Conservation (phyloP, 805 yeast genomes). For the Candida manassasensis region DNA sequence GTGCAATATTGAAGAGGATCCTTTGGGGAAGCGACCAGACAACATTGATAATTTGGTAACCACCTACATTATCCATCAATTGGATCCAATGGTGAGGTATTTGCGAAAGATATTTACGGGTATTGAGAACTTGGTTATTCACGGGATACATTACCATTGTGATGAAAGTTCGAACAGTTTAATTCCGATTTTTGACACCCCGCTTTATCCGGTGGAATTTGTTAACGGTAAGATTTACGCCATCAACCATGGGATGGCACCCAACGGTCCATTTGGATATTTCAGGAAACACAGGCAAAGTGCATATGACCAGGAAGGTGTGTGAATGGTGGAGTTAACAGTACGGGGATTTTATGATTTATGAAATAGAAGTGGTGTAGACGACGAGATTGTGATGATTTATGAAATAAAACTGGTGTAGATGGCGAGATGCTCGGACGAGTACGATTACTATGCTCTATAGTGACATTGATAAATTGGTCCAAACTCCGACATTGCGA, state of each 20-base stretch:
- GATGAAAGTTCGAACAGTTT: slow-evolving; percentile 9
- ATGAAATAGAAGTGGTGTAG: no score
- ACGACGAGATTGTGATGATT: no score
- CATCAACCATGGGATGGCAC: slow-evolving; percentile 7
- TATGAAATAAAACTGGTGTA: no score
- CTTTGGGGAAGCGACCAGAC: slow-evolving; percentile 15
- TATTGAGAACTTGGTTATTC: slow-evolving; percentile 29
- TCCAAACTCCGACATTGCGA: no score
- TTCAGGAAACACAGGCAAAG: slow-evolving; percentile 9
- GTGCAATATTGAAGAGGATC: slow-evolving; percentile 16
- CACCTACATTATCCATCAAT: slow-evolving; percentile 31
- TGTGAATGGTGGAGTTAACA: no score
- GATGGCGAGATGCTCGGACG: no score
- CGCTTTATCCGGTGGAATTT: slow-evolving; percentile 23
- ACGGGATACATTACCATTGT: slow-evolving; percentile 29
- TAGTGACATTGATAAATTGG: no score
- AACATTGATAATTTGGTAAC: slow-evolving; percentile 31
- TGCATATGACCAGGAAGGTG: no score
- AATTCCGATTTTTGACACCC: slow-evolving; percentile 24
- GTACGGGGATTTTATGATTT: no score
- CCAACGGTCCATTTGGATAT: slow-evolving; percentile 16
- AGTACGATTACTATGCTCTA: no score
- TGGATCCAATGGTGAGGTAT: slow-evolving; percentile 26
- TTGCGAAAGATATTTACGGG: slow-evolving; percentile 18
- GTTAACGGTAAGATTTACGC: slow-evolving; percentile 8